Base-by-base conservation (phyloP, 2,329 filamentous ascomycete species). In the Verticillium albo-atrum region DNA sequence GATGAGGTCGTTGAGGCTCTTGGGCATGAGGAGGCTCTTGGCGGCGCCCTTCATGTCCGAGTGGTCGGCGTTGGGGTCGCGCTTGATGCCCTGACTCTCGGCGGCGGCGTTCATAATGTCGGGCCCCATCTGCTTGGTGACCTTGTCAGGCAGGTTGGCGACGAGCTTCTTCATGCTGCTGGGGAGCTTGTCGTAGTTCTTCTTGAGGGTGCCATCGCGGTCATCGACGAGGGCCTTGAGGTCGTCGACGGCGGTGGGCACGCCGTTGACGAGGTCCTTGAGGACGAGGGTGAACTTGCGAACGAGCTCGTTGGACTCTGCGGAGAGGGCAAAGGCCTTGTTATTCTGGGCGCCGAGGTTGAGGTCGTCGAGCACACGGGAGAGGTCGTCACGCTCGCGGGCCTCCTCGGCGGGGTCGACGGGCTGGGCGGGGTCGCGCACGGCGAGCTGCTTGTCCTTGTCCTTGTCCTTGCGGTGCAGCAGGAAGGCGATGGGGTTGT, bases 231-330 rank as follows among this genome's bases (percentile, higher is more conserved):
- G 80, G 15, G 70, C 68, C 3, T 79, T 86, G n/a, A 99, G 87
- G 71, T 99, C 95, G 69, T 89, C 83, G 73, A 96, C 97, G 3
- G 95, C 95, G 0, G 94, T 97, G 3, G 95, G 95, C 2, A 92
- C 95, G 62, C 95, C 95, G 71, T 92, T 93, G 68, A 95, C 85
- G 17, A 97, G 84, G 71, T 99, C 95, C 71, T 94, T 95, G 70
- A 99, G 89, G 34, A 97, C 88, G 59, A 92, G 81, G 1, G 92
- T 96, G 80, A 99, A 99, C 63, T 88, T 86, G 58, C 87, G 84
- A 56, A 97, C 84, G 30, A 97, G 82, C 63, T 91, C 89, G 62
- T 92, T 87, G 0, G 91, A 94, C 67, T 96, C 92, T 61, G 86
- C 84, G n/a, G 90, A 91, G 60, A 97, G 83, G 14, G 88, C 89